Base-by-base conservation (phyloP, 148 eudicot species). In the Rhododendron molle region DNA sequence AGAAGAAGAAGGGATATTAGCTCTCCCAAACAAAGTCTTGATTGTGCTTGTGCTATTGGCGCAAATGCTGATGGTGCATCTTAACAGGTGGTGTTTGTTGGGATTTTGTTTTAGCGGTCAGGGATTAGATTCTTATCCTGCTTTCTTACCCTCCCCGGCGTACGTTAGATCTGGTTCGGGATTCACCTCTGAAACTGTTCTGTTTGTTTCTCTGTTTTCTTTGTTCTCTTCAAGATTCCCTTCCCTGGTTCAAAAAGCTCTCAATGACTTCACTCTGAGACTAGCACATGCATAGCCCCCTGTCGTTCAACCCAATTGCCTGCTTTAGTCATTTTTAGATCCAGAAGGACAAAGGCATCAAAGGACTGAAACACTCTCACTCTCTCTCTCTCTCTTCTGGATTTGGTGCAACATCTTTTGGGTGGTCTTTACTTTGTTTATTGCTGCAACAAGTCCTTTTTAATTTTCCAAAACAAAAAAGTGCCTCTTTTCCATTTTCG, bases 321-420 rank as follows among this genome's bases (percentile, higher is more conserved):
- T 11, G 43, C 28, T 83, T 52, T 30, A 34, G 26, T 26, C 60
- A 8, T 71, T 46, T 86, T 65, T 81, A 23, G 49, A 60, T 54
- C 74, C 52, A 82, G 16, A 54, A 54, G 21, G 60, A 54, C 60
- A 76, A 86, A 73, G 13, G 16, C 56, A 65, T 20, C 23, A 82
- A 18, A 76, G 49, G 47, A 56, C 44, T 44, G 47, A 82, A 38
- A 72, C 81, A 0, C 21, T 15, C 71, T 38, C 20, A 44, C 13
- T 80, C 73, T 54, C n/a, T n/a, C 85, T 78, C 58, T 47, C 71
- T 30, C n/a, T n/a, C n/a, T n/a, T n/a, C 11, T 46, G 71, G 67
- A 83, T 60, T 60, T 76, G 87, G 85, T 21, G 87, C 81, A 86
- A 44, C 85, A 38, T 58, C 85, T 77, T 83, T 83, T 76, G 28